phyloP scores from a whole-genome alignment of 2,329 filamentous ascomycete genomes.

The Aspergillus sp. region DNA sequence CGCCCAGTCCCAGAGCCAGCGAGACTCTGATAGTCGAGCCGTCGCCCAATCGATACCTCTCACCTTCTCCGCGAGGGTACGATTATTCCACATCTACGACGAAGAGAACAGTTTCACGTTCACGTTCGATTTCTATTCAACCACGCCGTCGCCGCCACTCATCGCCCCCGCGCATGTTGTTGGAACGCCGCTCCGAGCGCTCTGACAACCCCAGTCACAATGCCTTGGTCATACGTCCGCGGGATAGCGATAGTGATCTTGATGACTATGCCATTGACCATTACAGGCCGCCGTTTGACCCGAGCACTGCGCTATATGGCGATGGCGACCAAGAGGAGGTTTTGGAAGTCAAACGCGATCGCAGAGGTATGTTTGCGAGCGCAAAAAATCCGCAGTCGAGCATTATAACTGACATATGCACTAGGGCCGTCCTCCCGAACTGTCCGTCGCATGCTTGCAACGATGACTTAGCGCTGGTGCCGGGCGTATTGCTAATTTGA shows the following conservation, averaged over 20 bases:
- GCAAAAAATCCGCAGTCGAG: background rate
- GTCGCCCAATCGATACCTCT: constrained; percentile 27
- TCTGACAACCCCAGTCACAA: constrained; percentile 46
- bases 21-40: constrained; percentile 35
- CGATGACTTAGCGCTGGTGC: constrained; percentile 55
- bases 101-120: constrained; percentile 28
- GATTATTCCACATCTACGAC: constrained; percentile 30
- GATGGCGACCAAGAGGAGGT: constrained; percentile 52
- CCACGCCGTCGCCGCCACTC: constrained; percentile 33
- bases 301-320: constrained; percentile 33
- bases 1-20: constrained; percentile 28
- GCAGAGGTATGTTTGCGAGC: constrained; percentile 70
- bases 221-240: constrained; percentile 51
- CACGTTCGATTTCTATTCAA: constrained; percentile 37
- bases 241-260: constrained; percentile 48
- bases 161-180: constrained; percentile 36
- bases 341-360: constrained; percentile 73
- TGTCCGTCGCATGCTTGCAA: constrained; percentile 69
- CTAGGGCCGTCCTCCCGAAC: constrained; percentile 64
- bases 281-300: constrained; percentile 32
- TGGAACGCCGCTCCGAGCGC: constrained; percentile 21
- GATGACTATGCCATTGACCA: constrained; percentile 57
- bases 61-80: constrained; percentile 22
- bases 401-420: background rate
- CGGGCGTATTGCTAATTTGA: background rate